Conservation (phyloP, 441 rosid species). For the Omphalea diandra region DNA sequence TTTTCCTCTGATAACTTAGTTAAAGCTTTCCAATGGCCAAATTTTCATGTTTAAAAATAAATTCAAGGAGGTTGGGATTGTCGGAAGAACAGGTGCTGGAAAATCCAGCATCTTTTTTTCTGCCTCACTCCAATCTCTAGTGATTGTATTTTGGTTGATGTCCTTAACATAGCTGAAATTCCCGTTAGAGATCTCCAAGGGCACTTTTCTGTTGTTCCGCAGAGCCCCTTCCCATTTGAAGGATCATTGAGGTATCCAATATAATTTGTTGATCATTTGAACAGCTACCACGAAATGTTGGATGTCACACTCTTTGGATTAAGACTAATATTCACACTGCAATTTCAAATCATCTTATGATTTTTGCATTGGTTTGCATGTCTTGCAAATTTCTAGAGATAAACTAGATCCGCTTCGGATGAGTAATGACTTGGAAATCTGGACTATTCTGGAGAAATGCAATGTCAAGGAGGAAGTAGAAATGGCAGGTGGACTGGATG, state of each 20-base stretch:
- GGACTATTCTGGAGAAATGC: constrained; percentile 75
- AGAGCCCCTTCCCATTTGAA: constrained; percentile 86
- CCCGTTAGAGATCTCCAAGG: constrained; percentile 84
- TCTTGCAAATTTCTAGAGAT: constrained; percentile 46
- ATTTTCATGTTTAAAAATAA: constrained; percentile 6
- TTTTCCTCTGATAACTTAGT: constrained; percentile 13
- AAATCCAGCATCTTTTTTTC: constrained; percentile 90
- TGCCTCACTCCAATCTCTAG: constrained; percentile 65
- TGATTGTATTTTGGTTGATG: constrained; percentile 79
- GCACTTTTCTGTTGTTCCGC: constrained; percentile 87
- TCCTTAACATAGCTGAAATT: constrained; percentile 56
- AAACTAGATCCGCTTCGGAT: constrained; percentile 76
- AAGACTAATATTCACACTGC: not conserved
- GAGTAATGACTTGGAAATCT: constrained; percentile 59
- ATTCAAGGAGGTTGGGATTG: constrained; percentile 72
- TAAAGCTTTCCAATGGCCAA: not conserved
- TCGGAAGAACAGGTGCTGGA: constrained; percentile 99
- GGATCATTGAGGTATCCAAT: constrained; percentile 74
- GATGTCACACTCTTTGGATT: not conserved
- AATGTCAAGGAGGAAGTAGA: constrained; percentile 83
- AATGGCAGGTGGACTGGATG: constrained; percentile 74
- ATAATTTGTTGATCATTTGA: not conserved
- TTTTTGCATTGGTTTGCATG: not conserved
- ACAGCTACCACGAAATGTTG: not conserved
- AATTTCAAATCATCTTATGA: not conserved